A percentile compares a stretch with the other conserved stretches of the same genome.
Evolutionary conservation across 192 early-diverging fungal species (phyloP).

Genomic region (Linnemannia zychae): DNA sequence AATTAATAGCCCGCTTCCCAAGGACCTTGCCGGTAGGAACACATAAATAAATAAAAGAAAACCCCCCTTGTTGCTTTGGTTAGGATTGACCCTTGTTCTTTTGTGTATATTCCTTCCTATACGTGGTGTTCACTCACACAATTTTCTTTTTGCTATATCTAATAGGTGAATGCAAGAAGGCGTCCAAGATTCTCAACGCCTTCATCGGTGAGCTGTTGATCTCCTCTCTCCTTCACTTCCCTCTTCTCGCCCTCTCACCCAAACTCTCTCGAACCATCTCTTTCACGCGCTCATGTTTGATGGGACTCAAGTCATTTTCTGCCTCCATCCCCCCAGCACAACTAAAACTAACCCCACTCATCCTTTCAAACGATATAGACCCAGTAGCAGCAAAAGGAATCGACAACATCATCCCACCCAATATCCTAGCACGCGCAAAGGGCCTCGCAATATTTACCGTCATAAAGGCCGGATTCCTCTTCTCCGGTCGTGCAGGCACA

Average conservation of each 20-base stretch:
- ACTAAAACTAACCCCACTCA: too few relatives aligned
- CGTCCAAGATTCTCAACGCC: constrained; percentile 66
- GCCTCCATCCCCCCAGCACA: too few relatives aligned
- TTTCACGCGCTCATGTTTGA: background rate
- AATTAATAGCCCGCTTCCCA: constrained; percentile 51
- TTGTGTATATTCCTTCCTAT: too few relatives aligned
- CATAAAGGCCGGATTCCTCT: constrained; percentile 94
- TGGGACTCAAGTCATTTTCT: too few relatives aligned
- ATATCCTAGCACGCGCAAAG: constrained; percentile 80
- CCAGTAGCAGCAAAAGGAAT: constrained; percentile 60
- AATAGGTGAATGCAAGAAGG: constrained; percentile 64
- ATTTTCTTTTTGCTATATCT: background rate
- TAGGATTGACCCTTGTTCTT: too few relatives aligned
- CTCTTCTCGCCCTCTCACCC: background rate
- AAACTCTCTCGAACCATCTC: background rate
- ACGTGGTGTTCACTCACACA: too few relatives aligned
- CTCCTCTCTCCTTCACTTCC: background rate
- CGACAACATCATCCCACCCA: constrained; percentile 77
- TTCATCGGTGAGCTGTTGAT: constrained; percentile 58
- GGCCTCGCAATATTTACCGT: constrained; percentile 96
- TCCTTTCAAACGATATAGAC: constrained; percentile 16
- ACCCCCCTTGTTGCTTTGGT: too few relatives aligned
- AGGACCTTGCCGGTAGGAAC: constrained; percentile 46
- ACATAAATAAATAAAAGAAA: background rate
- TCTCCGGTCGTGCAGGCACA: constrained; percentile 88